Percentiles rank a stretch among this genome's conserved stretches.
phyloP scores from a whole-genome alignment of 768 basidiomycete species.

The Auricularia heimuer region DNA sequence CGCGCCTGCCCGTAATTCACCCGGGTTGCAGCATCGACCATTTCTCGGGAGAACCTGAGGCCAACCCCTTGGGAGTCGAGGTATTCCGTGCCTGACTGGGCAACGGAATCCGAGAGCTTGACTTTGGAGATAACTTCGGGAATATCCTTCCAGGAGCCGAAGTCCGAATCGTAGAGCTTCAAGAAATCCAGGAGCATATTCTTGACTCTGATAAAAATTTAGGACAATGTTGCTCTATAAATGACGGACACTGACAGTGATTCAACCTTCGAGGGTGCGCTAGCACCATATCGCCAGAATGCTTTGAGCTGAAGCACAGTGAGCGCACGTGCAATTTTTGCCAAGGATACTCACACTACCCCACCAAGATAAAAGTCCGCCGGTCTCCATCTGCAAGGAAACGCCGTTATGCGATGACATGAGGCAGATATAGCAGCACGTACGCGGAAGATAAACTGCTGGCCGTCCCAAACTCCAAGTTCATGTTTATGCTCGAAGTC shows the following conservation, averaged over 20 bases:
- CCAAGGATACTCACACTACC: slow-evolving; percentile 25
- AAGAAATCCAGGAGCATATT: slow-evolving; percentile 43
- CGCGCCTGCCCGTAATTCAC: slow-evolving; percentile 53
- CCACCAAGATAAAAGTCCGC: slow-evolving; percentile 42
- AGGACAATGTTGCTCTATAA: background rate
- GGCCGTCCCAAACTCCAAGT: slow-evolving; percentile 79
- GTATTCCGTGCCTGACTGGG: slow-evolving; percentile 47
- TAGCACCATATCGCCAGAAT: slow-evolving; percentile 67
- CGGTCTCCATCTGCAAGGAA: slow-evolving; percentile 27
- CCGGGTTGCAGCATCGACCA: slow-evolving; percentile 70
- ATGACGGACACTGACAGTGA: slow-evolving; percentile 20
- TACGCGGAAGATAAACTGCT: slow-evolving; percentile 50
- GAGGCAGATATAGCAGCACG: slow-evolving; percentile 23
- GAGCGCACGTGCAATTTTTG: too few relatives aligned
- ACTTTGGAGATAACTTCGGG: slow-evolving; percentile 39
- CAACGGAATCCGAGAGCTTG: slow-evolving; percentile 25
- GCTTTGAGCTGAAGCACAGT: slow-evolving; percentile 37
- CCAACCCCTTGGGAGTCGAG: slow-evolving; percentile 45
- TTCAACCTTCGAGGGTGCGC: slow-evolving; percentile 50
- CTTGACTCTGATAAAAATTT: slow-evolving; percentile 35
- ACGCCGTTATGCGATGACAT: background rate
- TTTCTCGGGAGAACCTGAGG: slow-evolving; percentile 52
- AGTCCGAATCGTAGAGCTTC: slow-evolving; percentile 41
- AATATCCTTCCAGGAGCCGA: slow-evolving; percentile 57
- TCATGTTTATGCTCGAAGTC: slow-evolving; percentile 36